These are phyloP conservation scores for Pseudognaphalium luteoalbum DNA, from an alignment of 129 eudicot species.

Conservation along the genomic window DNA sequence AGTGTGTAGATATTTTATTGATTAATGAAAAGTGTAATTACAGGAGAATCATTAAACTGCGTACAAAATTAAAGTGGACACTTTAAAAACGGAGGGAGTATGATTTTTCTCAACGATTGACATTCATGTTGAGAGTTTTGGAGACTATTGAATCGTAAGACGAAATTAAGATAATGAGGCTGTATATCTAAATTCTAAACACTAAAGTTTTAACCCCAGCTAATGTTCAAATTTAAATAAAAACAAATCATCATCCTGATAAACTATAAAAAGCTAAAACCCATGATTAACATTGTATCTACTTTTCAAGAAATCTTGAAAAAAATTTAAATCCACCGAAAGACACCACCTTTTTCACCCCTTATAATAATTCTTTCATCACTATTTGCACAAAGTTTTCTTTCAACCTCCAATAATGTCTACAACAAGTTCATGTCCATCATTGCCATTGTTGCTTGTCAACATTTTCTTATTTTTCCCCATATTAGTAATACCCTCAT, in stretches of 20 bases:
- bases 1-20: too few relatives aligned
- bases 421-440: conserved; percentile 20
- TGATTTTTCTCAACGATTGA: too few relatives aligned
- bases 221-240: too few relatives aligned
- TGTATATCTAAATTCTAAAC: too few relatives aligned
- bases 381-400: conserved; percentile 20
- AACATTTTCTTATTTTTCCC: conserved; percentile 36
- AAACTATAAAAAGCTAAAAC: conserved; percentile 34
- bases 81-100: too few relatives aligned
- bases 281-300: conserved; percentile 43
- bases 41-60: too few relatives aligned
- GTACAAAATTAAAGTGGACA: too few relatives aligned
- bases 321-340: conserved; percentile 53
- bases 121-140: too few relatives aligned
- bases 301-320: conserved; percentile 50
- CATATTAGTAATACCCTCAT: conserved; percentile 17
- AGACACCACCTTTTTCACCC: conserved; percentile 32
- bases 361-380: conserved; percentile 12
- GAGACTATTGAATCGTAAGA: too few relatives aligned
- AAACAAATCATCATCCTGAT: background rate
- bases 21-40: too few relatives aligned
- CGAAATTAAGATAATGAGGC: too few relatives aligned
- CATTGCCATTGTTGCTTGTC: conserved; percentile 35
- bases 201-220: too few relatives aligned
- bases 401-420: conserved; percentile 35